These are phyloP conservation scores for Daldinia decipiens DNA, from an alignment of 495 filamentous ascomycete genomes.

Conservation along the genomic window DNA sequence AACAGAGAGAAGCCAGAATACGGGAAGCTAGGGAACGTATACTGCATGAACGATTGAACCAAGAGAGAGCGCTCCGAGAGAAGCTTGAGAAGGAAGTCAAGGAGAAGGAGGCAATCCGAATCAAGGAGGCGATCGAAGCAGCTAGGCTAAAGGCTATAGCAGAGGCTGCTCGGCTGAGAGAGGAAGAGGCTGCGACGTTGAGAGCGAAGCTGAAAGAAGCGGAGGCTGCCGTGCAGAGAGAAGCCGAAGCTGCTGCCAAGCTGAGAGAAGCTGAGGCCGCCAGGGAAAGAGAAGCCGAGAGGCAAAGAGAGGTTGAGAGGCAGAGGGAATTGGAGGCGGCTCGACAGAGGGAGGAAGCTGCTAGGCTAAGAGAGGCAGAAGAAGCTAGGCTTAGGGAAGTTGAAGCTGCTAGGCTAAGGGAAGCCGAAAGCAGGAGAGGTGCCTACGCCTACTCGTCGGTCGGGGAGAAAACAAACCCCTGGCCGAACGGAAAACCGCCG, in stretches of 20 bases:
- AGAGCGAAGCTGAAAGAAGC: slow-evolving; percentile 42
- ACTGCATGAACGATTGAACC: slow-evolving; percentile 53
- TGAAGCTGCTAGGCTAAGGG: slow-evolving; percentile 40
- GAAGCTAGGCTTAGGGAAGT: slow-evolving; percentile 46
- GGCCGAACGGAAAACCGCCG: slow-evolving; percentile 61
- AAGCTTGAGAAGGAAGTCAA: slow-evolving; percentile 42
- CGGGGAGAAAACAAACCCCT: slow-evolving; percentile 67
- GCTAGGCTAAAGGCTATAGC: slow-evolving; percentile 4
- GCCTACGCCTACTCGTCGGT: slow-evolving; percentile 63
- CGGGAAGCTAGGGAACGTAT: slow-evolving; percentile 49
- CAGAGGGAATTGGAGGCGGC: slow-evolving; percentile 42
- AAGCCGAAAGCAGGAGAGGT: slow-evolving; percentile 40
- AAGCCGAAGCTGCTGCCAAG: slow-evolving; percentile 43
- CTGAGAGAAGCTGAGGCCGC: slow-evolving; percentile 38
- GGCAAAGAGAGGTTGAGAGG: slow-evolving; percentile 42
- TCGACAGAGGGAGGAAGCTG: slow-evolving; percentile 38
- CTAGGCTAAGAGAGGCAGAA: slow-evolving; percentile 41
- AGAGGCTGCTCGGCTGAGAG: slow-evolving; percentile 3
- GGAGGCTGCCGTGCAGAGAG: slow-evolving; percentile 46
- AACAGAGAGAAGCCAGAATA: slow-evolving; percentile 49
- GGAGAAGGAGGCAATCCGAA: slow-evolving; percentile 4
- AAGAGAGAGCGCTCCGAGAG: slow-evolving; percentile 50
- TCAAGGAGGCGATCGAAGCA: slow-evolving; percentile 3
- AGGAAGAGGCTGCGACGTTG: slow-evolving; percentile 3
- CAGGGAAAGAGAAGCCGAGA: slow-evolving; percentile 36